phyloP scores from a whole-genome alignment of 164 flowering plant genomes.

The Liquidambar formosana region DNA sequence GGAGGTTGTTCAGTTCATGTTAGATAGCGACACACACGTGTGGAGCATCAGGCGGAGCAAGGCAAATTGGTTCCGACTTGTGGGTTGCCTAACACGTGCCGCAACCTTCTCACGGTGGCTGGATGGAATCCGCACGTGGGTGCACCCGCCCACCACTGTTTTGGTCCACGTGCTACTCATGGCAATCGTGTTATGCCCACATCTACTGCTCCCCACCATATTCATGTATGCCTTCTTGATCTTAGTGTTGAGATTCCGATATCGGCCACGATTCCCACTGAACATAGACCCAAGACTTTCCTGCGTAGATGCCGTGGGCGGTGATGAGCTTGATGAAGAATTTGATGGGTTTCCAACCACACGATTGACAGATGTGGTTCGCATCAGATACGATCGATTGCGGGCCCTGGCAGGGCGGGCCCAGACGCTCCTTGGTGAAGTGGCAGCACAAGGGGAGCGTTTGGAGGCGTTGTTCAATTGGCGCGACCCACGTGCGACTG shows the following conservation, averaged over 20 bases:
- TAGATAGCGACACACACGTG: conserved; percentile 72
- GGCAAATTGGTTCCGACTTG: conserved; percentile 82
- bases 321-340: conserved; percentile 92
- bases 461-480: conserved; percentile 80
- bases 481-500: conserved; percentile 95
- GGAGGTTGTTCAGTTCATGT: conserved; percentile 86
- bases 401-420: conserved; percentile 82
- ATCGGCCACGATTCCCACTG: conserved; percentile 39
- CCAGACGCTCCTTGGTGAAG: conserved; percentile 80
- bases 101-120: conserved; percentile 67
- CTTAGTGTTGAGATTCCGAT: conserved; percentile 46
- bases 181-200: conserved; percentile 65
- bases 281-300: conserved; percentile 70
- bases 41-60: conserved; percentile 98
- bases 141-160: conserved; percentile 72
- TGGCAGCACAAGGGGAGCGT: conserved; percentile 91
- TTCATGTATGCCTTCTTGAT: conserved; percentile 81
- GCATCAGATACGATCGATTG: conserved; percentile 76
- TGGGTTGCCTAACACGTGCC: conserved; percentile 55
- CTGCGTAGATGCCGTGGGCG: conserved; percentile 58
- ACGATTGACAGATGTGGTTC: conserved; percentile 54
- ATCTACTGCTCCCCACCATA: conserved; percentile 67
- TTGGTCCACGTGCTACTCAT: conserved; percentile 61
- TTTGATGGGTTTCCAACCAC: conserved; percentile 77
- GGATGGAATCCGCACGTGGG: conserved; percentile 77